Evolutionary conservation across 352 stramenopile species (phyloP).

Genomic region (Pythium dissotocum): DNA sequence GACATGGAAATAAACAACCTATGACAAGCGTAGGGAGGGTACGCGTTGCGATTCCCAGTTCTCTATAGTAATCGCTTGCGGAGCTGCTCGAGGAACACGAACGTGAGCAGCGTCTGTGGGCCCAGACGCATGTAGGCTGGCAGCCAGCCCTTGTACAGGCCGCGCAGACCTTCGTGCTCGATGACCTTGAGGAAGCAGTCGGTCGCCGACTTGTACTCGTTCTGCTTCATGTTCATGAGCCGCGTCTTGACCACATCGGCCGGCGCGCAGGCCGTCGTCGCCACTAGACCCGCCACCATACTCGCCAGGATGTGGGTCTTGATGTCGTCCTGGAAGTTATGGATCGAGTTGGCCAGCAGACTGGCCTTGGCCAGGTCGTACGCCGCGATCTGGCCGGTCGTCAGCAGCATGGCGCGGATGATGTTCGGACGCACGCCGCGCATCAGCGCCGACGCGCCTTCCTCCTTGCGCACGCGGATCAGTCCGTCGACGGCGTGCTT

Average conservation of each 20-base stretch:
- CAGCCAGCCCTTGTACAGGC: constrained; percentile 84
- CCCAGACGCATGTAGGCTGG: constrained; percentile 83
- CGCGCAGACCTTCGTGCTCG: constrained; percentile 68
- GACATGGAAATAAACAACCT: constrained; percentile 22
- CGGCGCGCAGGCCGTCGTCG: constrained; percentile 74
- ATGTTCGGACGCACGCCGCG: constrained; percentile 79
- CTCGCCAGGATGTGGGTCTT: constrained; percentile 72
- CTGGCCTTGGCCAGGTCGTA: constrained; percentile 75
- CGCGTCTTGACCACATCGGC: constrained; percentile 84
- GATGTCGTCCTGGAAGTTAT: constrained; percentile 60
- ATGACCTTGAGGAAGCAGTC: constrained; percentile 85
- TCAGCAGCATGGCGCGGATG: constrained; percentile 84
- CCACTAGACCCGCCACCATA: constrained; percentile 78
- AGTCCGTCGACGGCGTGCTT: constrained; percentile 78
- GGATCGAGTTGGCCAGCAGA: constrained; percentile 48
- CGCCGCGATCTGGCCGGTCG: constrained; percentile 79
- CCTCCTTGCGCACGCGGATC: constrained; percentile 60
- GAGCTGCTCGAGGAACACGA: constrained; percentile 84
- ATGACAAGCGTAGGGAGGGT: neutral
- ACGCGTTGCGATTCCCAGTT: neutral
- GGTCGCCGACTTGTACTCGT: constrained; percentile 76
- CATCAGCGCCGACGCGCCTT: constrained; percentile 63
- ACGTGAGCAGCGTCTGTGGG: constrained; percentile 82
- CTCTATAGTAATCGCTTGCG: constrained; percentile 63
- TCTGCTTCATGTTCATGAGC: constrained; percentile 83